Percentiles rank a stretch among this genome's conserved stretches.
Conservation (phyloP, 2,329 filamentous ascomycete species). For the Phoma sp. region DNA sequence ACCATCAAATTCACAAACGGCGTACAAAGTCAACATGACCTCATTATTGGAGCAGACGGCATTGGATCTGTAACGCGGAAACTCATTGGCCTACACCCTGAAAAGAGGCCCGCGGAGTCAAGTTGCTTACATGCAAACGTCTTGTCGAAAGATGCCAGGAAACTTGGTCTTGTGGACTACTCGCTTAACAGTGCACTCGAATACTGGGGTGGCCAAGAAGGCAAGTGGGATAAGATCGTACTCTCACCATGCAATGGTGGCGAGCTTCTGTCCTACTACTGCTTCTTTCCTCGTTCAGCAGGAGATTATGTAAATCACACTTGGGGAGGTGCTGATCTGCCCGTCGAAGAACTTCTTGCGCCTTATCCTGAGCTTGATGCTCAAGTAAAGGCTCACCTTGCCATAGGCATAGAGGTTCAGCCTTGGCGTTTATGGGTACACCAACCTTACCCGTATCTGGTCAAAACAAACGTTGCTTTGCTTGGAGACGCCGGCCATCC, state of each 20-base stretch:
- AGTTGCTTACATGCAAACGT: constrained; percentile 72
- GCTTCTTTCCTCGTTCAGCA: constrained; percentile 68
- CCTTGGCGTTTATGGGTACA: constrained; percentile 72
- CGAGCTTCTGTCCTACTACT: constrained; percentile 71
- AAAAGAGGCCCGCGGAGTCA: constrained; percentile 65
- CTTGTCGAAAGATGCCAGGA: constrained; percentile 64
- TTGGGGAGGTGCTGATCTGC: constrained; percentile 62
- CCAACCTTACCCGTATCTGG: constrained; percentile 66
- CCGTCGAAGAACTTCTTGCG: constrained; percentile 65
- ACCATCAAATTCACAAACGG: constrained; percentile 55
- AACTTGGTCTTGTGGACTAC: constrained; percentile 68
- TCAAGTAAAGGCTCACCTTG: constrained; percentile 65
- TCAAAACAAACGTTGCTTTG: constrained; percentile 61
- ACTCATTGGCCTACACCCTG: constrained; percentile 65
- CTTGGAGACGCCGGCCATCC: constrained; percentile 73
- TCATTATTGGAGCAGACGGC: constrained; percentile 70
- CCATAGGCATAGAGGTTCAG: constrained; percentile 67
- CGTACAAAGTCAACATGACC: constrained; percentile 59
- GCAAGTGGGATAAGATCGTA: constrained; percentile 71
- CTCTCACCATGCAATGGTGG: constrained; percentile 72
- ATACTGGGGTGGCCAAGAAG: constrained; percentile 74
- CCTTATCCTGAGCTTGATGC: constrained; percentile 68
- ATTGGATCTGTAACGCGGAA: constrained; percentile 70
- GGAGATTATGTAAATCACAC: constrained; percentile 68
- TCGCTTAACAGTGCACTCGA: constrained; percentile 67